phyloP scores from a whole-genome alignment of 2,329 filamentous ascomycete genomes.

The Pyricularia pennisetigena region DNA sequence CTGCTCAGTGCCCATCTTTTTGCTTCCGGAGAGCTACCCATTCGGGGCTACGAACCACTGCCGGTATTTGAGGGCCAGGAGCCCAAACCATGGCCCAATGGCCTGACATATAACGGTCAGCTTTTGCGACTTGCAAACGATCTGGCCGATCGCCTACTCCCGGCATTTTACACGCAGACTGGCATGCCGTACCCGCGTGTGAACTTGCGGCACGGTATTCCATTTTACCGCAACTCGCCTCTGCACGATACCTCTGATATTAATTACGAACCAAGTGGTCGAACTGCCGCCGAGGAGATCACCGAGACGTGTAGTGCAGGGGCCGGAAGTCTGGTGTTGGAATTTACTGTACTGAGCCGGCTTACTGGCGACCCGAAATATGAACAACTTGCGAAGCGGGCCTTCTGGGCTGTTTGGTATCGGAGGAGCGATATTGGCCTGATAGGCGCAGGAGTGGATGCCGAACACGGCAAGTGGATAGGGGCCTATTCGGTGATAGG shows the following conservation, averaged over 20 bases:
- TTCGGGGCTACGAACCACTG: constrained; percentile 60
- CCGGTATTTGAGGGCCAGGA: constrained; percentile 16
- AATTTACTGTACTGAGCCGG: constrained; percentile 84
- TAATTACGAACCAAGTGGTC: neutral
- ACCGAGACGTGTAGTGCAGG: constrained; percentile 96
- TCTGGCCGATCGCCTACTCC: constrained; percentile 71
- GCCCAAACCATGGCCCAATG: constrained; percentile 63
- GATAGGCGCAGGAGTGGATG: constrained; percentile 81
- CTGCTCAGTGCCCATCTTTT: constrained; percentile 90
- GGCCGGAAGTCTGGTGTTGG: constrained; percentile 88
- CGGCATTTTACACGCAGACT: constrained; percentile 84
- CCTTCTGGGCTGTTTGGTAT: constrained; percentile 97
- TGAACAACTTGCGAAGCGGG: constrained; percentile 78
- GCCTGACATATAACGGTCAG: constrained; percentile 80
- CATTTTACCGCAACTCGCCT: constrained; percentile 78
- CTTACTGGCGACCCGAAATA: constrained; percentile 82
- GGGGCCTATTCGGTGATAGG: constrained; percentile 87
- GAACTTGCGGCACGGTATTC: constrained; percentile 82
- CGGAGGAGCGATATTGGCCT: constrained; percentile 76
- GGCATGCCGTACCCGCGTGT: constrained; percentile 92
- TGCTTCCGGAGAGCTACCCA: constrained; percentile 81
- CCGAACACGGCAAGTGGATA: constrained; percentile 84
- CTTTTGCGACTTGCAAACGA: constrained; percentile 82
- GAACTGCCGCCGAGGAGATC: constrained; percentile 48
- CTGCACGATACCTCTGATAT: constrained; percentile 45